Percentiles rank a stretch among this genome's conserved stretches.
Evolutionary conservation across 2,329 filamentous ascomycete species (phyloP).

Genomic region (Boeremia lycopersici): DNA sequence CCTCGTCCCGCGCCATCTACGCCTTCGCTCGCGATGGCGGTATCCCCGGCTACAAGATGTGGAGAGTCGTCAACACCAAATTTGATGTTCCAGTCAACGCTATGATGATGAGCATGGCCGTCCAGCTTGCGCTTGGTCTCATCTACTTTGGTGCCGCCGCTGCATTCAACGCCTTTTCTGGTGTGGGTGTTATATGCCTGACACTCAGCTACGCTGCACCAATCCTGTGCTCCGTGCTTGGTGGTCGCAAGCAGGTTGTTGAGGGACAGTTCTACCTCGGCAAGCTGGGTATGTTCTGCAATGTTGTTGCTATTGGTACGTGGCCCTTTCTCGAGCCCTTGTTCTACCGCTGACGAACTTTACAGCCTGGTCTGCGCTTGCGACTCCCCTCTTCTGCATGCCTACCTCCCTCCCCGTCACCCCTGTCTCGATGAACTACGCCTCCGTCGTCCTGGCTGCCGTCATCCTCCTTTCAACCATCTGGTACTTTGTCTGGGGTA

Average conservation of each 20-base stretch:
- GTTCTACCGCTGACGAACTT: neutral
- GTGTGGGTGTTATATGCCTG: conserved; percentile 71
- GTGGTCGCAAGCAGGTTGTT: conserved; percentile 64
- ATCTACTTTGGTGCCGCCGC: conserved; percentile 73
- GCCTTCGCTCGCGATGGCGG: conserved; percentile 74
- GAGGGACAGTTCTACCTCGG: conserved; percentile 67
- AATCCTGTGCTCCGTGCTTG: conserved; percentile 67
- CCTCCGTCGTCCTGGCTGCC: conserved; percentile 73
- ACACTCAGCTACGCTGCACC: conserved; percentile 72
- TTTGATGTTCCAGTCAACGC: conserved; percentile 72
- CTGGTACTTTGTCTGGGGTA: conserved; percentile 75
- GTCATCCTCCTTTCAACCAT: conserved; percentile 65
- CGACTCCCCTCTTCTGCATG: conserved; percentile 77
- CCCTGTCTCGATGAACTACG: conserved; percentile 70
- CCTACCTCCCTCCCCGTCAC: conserved; percentile 67
- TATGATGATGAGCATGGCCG: conserved; percentile 72
- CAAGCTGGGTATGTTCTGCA: conserved; percentile 64
- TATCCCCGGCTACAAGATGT: conserved; percentile 66
- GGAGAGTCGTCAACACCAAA: conserved; percentile 66
- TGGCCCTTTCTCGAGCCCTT: conserved; percentile 38
- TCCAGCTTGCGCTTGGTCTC: conserved; percentile 67
- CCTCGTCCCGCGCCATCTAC: conserved; percentile 70
- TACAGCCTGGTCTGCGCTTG: conserved; percentile 66
- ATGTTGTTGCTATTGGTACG: conserved; percentile 67
- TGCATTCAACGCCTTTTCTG: conserved; percentile 75